These are phyloP conservation scores for Nelumbo lutea DNA, from an alignment of 164 flowering plant species.

Conservation along the genomic window DNA sequence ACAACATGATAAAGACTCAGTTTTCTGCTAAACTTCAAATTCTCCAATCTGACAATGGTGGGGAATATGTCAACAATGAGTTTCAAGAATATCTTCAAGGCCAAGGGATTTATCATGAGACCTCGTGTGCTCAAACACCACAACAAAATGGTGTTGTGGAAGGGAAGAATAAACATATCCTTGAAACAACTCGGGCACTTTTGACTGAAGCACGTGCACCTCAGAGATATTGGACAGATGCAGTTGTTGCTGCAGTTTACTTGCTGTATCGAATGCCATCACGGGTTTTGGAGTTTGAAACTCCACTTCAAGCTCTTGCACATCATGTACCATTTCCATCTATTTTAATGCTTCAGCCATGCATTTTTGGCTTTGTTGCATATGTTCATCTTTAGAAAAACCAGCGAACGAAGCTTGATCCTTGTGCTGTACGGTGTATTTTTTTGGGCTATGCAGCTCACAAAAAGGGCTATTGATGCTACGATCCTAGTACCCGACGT, in stretches of 20 bases:
- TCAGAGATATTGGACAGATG: background rate
- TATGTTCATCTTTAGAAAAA: background rate
- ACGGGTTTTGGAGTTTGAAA: background rate
- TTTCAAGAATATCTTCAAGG: background rate
- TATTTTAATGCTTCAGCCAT: background rate
- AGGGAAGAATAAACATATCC: background rate
- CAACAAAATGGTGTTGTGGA: background rate
- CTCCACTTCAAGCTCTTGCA: background rate
- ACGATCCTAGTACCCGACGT: background rate
- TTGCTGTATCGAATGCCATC: background rate
- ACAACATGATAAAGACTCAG: slow-evolving; percentile 2
- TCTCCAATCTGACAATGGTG: slow-evolving; percentile 1
- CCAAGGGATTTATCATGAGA: background rate
- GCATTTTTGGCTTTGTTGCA: background rate
- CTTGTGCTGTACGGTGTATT: background rate
- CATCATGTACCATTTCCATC: background rate
- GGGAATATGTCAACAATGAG: background rate
- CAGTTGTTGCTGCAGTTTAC: background rate
- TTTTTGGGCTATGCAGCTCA: slow-evolving; percentile 1
- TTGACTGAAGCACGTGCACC: background rate
- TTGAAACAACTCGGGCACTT: background rate
- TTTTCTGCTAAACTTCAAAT: background rate
- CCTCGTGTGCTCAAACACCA: background rate
- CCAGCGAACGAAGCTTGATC: background rate
- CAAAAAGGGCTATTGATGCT: slow-evolving; percentile 6